These are phyloP conservation scores for Dipsacomyces acuminosporus DNA, from an alignment of 371 early-diverging fungal genomes.

Conservation along the genomic window DNA sequence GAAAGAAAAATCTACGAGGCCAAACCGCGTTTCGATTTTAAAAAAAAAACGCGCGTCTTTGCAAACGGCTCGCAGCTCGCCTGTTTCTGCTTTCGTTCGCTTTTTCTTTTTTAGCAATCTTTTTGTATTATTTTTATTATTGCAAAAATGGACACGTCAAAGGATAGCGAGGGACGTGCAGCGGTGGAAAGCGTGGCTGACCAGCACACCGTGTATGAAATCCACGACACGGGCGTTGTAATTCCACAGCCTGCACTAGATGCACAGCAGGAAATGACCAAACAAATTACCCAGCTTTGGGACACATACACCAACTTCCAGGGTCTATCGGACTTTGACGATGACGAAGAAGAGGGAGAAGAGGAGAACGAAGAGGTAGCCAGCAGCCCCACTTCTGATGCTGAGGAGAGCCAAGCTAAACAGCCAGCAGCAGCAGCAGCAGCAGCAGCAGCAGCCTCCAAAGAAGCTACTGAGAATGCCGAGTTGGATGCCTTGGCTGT, in stretches of 20 bases:
- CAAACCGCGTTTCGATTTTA: no score
- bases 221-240: conserved; percentile 13
- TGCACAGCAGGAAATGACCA: conserved; percentile 23
- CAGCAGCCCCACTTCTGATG: background rate
- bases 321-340: conserved; percentile 18
- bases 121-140: no score
- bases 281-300: conserved; percentile 44
- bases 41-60: no score
- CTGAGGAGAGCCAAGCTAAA: background rate
- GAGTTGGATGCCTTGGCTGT: conserved; percentile 35
- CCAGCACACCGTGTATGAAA: conserved; percentile 17
- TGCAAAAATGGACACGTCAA: no score
- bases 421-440: no score
- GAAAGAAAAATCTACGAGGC: no score
- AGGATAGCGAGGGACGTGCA: conserved; percentile 4
- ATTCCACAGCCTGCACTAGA: conserved; percentile 14
- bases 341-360: background rate
- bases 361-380: background rate
- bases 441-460: background rate
- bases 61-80: no score
- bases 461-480: background rate
- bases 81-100: no score
- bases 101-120: no score
- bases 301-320: conserved; percentile 27
- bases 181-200: conserved; percentile 21